These are phyloP conservation scores for Colletotrichum tabaci DNA, from an alignment of 2,329 filamentous ascomycete genomes.

Conservation along the genomic window DNA sequence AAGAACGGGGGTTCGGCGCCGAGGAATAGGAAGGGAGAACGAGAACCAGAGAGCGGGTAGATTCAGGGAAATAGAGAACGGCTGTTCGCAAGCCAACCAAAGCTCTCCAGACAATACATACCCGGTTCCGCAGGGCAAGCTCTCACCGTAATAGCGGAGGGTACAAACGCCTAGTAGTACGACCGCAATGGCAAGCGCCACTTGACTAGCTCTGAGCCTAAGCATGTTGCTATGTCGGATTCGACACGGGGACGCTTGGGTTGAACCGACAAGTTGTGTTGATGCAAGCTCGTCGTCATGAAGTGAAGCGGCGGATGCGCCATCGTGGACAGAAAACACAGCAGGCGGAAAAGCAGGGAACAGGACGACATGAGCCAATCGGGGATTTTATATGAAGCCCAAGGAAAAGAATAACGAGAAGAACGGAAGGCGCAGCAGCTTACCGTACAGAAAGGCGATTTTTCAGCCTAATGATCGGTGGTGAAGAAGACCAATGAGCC, in stretches of 20 bases:
- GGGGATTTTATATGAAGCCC: slow-evolving; percentile 3
- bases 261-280: not conserved
- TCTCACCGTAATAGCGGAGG: not conserved
- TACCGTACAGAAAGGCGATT: slow-evolving; percentile 17
- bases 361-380: slow-evolving; percentile 23
- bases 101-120: slow-evolving; percentile 12
- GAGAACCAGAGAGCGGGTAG: not conserved
- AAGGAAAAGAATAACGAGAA: slow-evolving; percentile 10
- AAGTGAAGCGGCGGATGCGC: slow-evolving; percentile 1
- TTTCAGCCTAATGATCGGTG: slow-evolving; percentile 25
- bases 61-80: not conserved
- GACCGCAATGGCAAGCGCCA: slow-evolving; percentile 11
- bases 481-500: slow-evolving; percentile 30
- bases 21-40: not conserved
- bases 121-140: not conserved
- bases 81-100: not conserved
- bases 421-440: slow-evolving; percentile 22
- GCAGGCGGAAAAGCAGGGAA: slow-evolving; percentile 11
- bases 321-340: not conserved
- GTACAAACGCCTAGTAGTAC: slow-evolving; percentile 13
- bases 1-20: not conserved
- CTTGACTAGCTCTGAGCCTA: slow-evolving; percentile 21
- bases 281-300: not conserved
- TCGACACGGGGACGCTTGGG: too few species aligned
- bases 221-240: not conserved